Percentiles rank a stretch among this genome's conserved stretches.
Conservation (phyloP, 2,329 filamentous ascomycete species). For the Knoxdaviesia proteae region DNA sequence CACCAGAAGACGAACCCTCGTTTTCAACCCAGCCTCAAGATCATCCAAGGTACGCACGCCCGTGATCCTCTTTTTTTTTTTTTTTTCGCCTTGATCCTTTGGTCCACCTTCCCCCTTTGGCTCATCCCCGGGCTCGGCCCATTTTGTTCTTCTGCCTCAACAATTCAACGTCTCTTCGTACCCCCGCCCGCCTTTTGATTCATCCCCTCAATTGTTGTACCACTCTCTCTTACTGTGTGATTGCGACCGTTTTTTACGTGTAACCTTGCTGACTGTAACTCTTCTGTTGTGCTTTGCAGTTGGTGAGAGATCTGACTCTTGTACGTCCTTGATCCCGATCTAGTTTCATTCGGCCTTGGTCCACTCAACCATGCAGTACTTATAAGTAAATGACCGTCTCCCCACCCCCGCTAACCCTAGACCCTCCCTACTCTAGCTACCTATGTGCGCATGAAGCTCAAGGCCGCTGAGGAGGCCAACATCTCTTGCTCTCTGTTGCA, state of each 20-base stretch:
- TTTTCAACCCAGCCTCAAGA: conserved; percentile 78
- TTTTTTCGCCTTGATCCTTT: background rate
- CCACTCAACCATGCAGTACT: background rate
- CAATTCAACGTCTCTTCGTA: no score
- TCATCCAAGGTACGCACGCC: conserved; percentile 57
- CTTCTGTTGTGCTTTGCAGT: conserved; percentile 28
- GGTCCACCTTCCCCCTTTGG: background rate
- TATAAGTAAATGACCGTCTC: background rate
- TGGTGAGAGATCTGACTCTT: conserved; percentile 79
- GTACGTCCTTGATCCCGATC: conserved; percentile 26
- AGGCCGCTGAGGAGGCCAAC: conserved; percentile 86
- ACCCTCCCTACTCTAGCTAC: conserved; percentile 36
- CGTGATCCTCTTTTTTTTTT: conserved; percentile 1
- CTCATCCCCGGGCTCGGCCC: conserved; percentile 2
- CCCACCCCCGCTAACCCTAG: conserved; percentile 11
- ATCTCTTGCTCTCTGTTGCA: conserved; percentile 76
- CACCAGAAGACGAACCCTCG: conserved; percentile 67
- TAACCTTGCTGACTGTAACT: conserved; percentile 4
- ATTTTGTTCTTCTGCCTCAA: conserved; percentile 6
- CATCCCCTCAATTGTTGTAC: no score
- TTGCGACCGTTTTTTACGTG: no score
- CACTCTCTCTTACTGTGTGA: no score
- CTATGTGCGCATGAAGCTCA: conserved; percentile 99
- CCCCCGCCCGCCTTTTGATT: no score
- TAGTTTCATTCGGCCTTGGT: background rate